phyloP scores from a whole-genome alignment of 1,284 basidiomycete species.

The Austroboletus sp. region DNA sequence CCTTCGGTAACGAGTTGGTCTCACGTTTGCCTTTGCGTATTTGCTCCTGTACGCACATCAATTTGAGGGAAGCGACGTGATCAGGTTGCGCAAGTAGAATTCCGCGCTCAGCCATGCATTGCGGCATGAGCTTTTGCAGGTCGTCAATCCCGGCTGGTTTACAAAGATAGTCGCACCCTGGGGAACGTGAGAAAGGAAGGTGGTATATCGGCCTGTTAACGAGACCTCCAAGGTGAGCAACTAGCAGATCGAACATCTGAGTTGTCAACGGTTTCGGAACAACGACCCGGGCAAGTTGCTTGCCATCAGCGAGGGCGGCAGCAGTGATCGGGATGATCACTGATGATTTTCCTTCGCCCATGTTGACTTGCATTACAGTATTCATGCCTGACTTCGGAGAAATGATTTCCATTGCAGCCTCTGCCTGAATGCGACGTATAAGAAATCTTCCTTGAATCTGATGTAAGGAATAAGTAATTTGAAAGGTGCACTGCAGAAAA shows the following conservation, averaged over 20 bases:
- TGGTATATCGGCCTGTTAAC: conserved; percentile 42
- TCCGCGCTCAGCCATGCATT: conserved; percentile 36
- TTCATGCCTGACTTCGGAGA: conserved; percentile 32
- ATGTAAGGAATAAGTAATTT: no score
- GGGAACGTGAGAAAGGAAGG: conserved; percentile 41
- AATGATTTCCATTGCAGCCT: conserved; percentile 42
- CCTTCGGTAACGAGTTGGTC: not conserved
- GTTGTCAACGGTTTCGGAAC: conserved; percentile 40
- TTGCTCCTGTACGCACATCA: conserved; percentile 37
- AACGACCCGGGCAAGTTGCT: conserved; percentile 41
- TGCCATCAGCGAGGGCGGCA: conserved; percentile 37
- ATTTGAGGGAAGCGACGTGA: conserved; percentile 44
- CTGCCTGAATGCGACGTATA: conserved; percentile 30
- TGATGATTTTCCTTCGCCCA: conserved; percentile 55
- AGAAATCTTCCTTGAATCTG: not conserved
- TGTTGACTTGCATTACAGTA: conserved; percentile 45
- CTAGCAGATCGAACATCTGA: conserved; percentile 47
- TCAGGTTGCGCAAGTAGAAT: conserved; percentile 45
- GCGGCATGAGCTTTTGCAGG: conserved; percentile 25
- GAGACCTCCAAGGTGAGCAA: conserved; percentile 40
- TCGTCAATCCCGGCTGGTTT: not conserved
- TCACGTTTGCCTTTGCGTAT: not conserved
- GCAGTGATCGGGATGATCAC: conserved; percentile 47
- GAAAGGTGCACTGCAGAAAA: no score
- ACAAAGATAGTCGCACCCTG: not conserved